Evolutionary conservation across 768 basidiomycete species (phyloP).

Genomic region (Tylopilus intermedius): DNA sequence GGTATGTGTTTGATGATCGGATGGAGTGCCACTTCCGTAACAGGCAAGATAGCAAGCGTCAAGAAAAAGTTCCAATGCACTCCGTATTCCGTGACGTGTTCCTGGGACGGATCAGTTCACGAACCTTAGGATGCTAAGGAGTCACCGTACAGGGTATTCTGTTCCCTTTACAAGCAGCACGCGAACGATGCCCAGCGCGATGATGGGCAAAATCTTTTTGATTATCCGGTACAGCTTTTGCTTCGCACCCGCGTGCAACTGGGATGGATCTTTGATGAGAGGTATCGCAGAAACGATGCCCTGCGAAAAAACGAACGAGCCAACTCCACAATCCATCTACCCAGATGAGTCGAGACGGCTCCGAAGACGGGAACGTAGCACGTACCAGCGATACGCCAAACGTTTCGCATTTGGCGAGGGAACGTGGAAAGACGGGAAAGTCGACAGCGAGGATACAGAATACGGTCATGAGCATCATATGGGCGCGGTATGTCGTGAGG

Average conservation of each 20-base stretch:
- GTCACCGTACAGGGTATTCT: constrained; percentile 79
- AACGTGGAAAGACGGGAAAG: constrained; percentile 86
- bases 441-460: constrained; percentile 94
- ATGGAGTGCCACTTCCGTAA: constrained; percentile 65
- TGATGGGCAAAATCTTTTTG: constrained; percentile 62
- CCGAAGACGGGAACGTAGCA: constrained; percentile 5
- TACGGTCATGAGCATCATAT: constrained; percentile 92
- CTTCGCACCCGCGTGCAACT: constrained; percentile 45
- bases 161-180: constrained; percentile 86
- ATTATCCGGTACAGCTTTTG: constrained; percentile 48
- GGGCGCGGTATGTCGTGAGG: constrained; percentile 82
- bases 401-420: constrained; percentile 87
- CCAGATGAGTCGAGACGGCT: background rate
- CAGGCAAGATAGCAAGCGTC: constrained; percentile 76
- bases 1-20: constrained; percentile 57
- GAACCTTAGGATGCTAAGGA: background rate
- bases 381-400: constrained; percentile 90
- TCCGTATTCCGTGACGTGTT: constrained; percentile 95
- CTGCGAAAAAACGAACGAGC: constrained; percentile 95
- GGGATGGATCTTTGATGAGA: constrained; percentile 56
- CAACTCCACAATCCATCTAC: constrained; percentile 97
- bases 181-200: constrained; percentile 69
- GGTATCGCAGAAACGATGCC: constrained; percentile 88
- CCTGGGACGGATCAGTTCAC: constrained; percentile 41
- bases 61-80: constrained; percentile 99